Base-by-base conservation (phyloP, 768 basidiomycete species). In the button mushroom (Agaricus bisporus) region DNA sequence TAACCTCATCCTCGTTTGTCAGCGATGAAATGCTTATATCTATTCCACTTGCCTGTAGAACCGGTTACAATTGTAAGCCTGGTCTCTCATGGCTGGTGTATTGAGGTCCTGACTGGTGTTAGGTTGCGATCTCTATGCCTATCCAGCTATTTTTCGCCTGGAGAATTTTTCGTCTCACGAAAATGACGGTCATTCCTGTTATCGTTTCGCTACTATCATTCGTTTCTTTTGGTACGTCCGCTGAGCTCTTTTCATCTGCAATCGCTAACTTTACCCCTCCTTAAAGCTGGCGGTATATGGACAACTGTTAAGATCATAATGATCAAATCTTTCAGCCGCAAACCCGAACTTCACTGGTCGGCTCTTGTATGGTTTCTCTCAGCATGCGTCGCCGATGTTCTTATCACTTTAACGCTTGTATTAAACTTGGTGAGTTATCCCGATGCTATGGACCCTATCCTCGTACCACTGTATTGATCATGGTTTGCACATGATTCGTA, bases 81-180 rank as follows among this genome's bases (percentile, higher is more conserved):
- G 5, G 28, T 5, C 14, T n/a, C 25, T 20, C 7, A 22, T 22
- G 22, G 12, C 4, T 38, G 4, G 36, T 15, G 14, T 7, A 22
- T 12, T 14, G 15, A 29, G 22, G 8, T 11, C 7, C 20, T 48
- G 15, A 11, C 22, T 4, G 32, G 32, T 20, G 5, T 20, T 48
- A 73, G 73, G 73, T 74, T 3, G 64, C 69, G 1, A 66, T 76
- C 6, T 78, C 75, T 3, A 76, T 74, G 6, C 74, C 75, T 0
- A 76, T 78, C 18, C 76, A 78, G 59, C 56, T 78, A 9, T 76
- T 75, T 63, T 69, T 76, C 47, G 74, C 74, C 0, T 74, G 73
- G 69, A 65, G 74, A 41, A 73, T 76, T 36, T 65, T 60, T 49
- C 59, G 73, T 11, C 64, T 78, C 29, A 76, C 72, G 22, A 72